A percentile compares a stretch with the other conserved stretches of the same genome.
These are phyloP conservation scores for Erodium chrysanthum DNA, from an alignment of 441 rosid genomes.

Conservation along the genomic window DNA sequence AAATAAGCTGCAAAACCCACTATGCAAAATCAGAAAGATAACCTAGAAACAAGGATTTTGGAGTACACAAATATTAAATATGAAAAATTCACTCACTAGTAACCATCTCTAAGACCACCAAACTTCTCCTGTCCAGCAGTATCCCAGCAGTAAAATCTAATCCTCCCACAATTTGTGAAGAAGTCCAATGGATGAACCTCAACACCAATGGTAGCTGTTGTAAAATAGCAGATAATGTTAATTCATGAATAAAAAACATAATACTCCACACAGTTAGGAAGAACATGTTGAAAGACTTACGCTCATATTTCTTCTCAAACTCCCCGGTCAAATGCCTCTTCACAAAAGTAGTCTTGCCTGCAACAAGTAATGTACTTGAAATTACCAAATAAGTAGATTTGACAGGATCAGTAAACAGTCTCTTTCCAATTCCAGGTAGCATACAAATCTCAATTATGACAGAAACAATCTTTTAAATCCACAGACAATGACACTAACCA, in stretches of 20 bases:
- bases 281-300: slow-evolving; percentile 24
- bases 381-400: neutral
- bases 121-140: slow-evolving; percentile 62
- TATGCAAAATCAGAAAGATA: neutral
- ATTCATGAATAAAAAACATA: neutral
- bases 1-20: neutral
- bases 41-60: neutral
- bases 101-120: slow-evolving; percentile 60
- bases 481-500: neutral
- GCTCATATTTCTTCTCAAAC: slow-evolving; percentile 68
- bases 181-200: slow-evolving; percentile 68
- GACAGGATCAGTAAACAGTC: neutral
- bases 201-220: slow-evolving; percentile 60
- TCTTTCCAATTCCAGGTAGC: neutral
- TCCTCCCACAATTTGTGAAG: slow-evolving; percentile 56
- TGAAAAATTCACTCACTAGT: slow-evolving; percentile 38
- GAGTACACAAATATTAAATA: neutral
- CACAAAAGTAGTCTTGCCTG: slow-evolving; percentile 54
- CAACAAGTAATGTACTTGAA: neutral
- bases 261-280: neutral
- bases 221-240: neutral
- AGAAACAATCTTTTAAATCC: no score
- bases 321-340: slow-evolving; percentile 68
- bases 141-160: slow-evolving; percentile 65
- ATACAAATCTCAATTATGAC: neutral